Evolutionary conservation across 768 basidiomycete genomes (phyloP).

Genomic region (Rubroboletus pulcherrimus): DNA sequence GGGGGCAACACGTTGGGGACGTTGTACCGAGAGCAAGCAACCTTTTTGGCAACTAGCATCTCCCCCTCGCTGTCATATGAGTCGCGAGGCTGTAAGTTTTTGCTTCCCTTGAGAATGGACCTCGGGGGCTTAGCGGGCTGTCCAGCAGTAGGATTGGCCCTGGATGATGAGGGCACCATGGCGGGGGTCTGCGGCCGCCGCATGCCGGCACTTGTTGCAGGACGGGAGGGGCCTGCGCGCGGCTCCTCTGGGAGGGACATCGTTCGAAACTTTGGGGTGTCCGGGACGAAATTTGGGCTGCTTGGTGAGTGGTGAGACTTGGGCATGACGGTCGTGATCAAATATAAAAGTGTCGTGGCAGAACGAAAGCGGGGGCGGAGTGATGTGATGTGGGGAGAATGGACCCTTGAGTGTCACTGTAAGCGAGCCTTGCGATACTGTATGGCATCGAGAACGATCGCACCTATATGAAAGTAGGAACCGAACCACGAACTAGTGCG

Average conservation of each 20-base stretch:
- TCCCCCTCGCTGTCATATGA: conserved; percentile 32
- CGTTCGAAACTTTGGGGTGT: conserved; percentile 21
- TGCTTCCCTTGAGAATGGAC: conserved; percentile 31
- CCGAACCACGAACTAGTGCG: conserved; percentile 14
- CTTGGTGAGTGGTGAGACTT: conserved; percentile 14
- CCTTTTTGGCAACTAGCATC: conserved; percentile 20
- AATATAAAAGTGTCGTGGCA: conserved; percentile 16
- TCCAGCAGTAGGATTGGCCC: conserved; percentile 20
- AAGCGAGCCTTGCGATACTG: background rate
- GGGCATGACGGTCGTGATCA: conserved; percentile 29
- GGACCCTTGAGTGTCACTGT: background rate
- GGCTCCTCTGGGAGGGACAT: conserved; percentile 20
- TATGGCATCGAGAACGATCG: background rate
- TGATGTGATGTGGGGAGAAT: background rate
- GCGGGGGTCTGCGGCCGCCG: conserved; percentile 21
- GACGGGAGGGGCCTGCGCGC: conserved; percentile 7
- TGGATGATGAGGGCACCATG: conserved; percentile 12
- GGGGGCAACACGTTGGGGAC: conserved; percentile 21
- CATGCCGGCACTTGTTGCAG: conserved; percentile 12
- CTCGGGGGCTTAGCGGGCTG: conserved; percentile 23
- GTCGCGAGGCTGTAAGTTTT: conserved; percentile 11
- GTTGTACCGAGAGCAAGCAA: conserved; percentile 17
- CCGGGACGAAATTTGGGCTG: conserved; percentile 16
- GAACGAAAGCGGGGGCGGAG: conserved; percentile 12
- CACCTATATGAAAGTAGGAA: conserved; percentile 13